These are phyloP conservation scores for Flaveria ramosissima DNA, from an alignment of 129 eudicot species.

Conservation along the genomic window DNA sequence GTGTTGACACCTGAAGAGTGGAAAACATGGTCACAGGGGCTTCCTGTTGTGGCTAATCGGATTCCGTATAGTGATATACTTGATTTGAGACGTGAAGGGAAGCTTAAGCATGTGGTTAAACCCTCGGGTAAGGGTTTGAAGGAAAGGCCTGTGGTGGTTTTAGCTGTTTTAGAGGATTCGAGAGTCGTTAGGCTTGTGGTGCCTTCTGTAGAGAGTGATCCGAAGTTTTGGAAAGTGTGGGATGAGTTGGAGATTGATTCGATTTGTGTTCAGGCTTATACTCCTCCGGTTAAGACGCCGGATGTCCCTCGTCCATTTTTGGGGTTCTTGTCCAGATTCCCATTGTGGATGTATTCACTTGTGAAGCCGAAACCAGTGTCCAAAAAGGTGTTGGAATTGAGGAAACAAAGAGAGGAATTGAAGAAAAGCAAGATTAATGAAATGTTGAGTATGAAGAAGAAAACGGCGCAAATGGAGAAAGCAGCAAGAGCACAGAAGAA, in stretches of 20 bases:
- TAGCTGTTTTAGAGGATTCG: slow-evolving; percentile 80
- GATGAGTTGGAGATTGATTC: slow-evolving; percentile 62
- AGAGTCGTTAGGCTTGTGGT: slow-evolving; percentile 82
- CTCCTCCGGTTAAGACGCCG: slow-evolving; percentile 67
- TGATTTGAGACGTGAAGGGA: slow-evolving; percentile 57
- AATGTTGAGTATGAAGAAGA: slow-evolving; percentile 38
- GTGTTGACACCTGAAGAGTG: slow-evolving; percentile 63
- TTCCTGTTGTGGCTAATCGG: slow-evolving; percentile 61
- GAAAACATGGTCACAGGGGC: slow-evolving; percentile 65
- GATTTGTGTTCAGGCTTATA: slow-evolving; percentile 75
- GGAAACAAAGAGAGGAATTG: slow-evolving; percentile 64
- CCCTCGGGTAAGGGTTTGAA: slow-evolving; percentile 50
- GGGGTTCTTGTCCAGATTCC: slow-evolving; percentile 50
- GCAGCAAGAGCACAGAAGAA: slow-evolving; percentile 50
- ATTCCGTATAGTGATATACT: slow-evolving; percentile 65
- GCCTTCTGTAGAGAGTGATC: slow-evolving; percentile 60
- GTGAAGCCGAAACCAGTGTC: slow-evolving; percentile 65
- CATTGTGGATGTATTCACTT: slow-evolving; percentile 47
- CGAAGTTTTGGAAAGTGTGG: slow-evolving; percentile 75
- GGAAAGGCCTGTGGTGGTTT: slow-evolving; percentile 58
- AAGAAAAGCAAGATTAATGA: slow-evolving; percentile 50
- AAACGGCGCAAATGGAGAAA: slow-evolving; percentile 56
- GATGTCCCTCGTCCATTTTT: slow-evolving; percentile 60
- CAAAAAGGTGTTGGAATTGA: slow-evolving; percentile 70
- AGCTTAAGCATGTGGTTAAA: slow-evolving; percentile 66